Evolutionary conservation across 306 rosid species (phyloP).

Genomic region (Cucurbita argyrosperma): DNA sequence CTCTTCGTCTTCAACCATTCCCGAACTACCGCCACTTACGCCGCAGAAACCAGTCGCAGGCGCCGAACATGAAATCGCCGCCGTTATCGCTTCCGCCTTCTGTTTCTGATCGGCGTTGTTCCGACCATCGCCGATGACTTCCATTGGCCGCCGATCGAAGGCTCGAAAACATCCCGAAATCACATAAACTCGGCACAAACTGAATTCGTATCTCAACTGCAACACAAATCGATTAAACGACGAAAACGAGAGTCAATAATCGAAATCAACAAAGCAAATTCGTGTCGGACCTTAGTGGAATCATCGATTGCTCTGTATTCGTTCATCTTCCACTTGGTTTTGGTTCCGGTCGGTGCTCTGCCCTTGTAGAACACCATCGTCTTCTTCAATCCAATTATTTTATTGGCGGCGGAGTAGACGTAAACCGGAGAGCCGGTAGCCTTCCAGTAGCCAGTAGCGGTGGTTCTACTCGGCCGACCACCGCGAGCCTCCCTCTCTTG

Average conservation of each 20-base stretch:
- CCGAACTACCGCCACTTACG: not conserved
- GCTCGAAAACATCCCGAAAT: slow-evolving; percentile 67
- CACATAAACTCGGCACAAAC: slow-evolving; percentile 64
- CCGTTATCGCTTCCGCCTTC: not conserved
- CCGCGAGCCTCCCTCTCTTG: slow-evolving; percentile 74
- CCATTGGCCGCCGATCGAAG: slow-evolving; percentile 61
- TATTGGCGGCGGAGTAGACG: slow-evolving; percentile 52
- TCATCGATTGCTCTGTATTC: slow-evolving; percentile 65
- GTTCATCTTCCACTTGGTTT: slow-evolving; percentile 87
- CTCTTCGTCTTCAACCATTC: not conserved
- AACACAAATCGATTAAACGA: not conserved
- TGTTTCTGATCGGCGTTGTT: not conserved
- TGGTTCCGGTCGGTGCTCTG: slow-evolving; percentile 67
- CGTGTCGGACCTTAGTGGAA: not conserved
- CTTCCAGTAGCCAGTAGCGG: slow-evolving; percentile 74
- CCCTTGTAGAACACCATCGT: slow-evolving; percentile 79
- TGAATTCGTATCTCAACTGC: slow-evolving; percentile 70
- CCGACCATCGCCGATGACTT: not conserved
- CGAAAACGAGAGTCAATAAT: not conserved
- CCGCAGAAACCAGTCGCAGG: not conserved
- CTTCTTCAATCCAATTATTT: slow-evolving; percentile 59
- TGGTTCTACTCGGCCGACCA: slow-evolving; percentile 69
- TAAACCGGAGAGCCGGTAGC: slow-evolving; percentile 80
- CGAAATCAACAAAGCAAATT: not conserved
- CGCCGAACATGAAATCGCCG: not conserved